Evolutionary conservation across 495 filamentous ascomycete species (phyloP), one percentile per base, ranked within the genome.

Genomic region (Trichoderma erinaceum): DNA sequence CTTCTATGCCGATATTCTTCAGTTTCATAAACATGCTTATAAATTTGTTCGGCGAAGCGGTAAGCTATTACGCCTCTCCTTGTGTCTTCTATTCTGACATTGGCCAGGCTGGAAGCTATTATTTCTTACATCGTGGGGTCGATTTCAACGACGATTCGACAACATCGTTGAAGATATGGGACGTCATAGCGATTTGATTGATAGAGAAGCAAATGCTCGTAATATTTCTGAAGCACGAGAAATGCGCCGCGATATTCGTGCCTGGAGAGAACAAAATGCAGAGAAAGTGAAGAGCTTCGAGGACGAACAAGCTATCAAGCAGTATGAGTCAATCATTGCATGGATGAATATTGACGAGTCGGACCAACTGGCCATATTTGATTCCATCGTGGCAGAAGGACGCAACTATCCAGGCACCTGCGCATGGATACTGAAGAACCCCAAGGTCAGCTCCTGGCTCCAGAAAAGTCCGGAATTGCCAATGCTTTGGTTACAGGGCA

Each of bases 21-120:
- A 76, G 35, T 82, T 83, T 48, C 81, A 84, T 69, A 76, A 76
- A 44, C 66, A 75, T 25, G 80, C 80, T 1, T 83, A 84, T 69
- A 78, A 77, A 43, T 83, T 81, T 63, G 73, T 83, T 48, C 71
- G 75, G 0, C 71, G 77, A 25, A 74, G 73, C 16, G 68, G 81
- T 81, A 63, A 70, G 79, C 6, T 18, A 1, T 27, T 0, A 0
- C 23, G 35, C 0, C 0, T 25, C 4, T 48, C 41, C 3, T 46
- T 61, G 4, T 21, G 29, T 3, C 64, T 11, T 63, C 50, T 64
- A 0, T 8, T 12, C 63, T 64, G 4, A 35, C n/a, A 56, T 64
- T 16, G 6, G 12, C 15, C 23, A 81, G 81, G 73, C n/a, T 83
- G 81, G 81, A 77, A 74, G n/a, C 41, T 77, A 0, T 64, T 84